Evolutionary conservation across 2,329 filamentous ascomycete species (phyloP), one percentile per base, ranked within the genome.

Genomic region (Cladosporium sp.): DNA sequence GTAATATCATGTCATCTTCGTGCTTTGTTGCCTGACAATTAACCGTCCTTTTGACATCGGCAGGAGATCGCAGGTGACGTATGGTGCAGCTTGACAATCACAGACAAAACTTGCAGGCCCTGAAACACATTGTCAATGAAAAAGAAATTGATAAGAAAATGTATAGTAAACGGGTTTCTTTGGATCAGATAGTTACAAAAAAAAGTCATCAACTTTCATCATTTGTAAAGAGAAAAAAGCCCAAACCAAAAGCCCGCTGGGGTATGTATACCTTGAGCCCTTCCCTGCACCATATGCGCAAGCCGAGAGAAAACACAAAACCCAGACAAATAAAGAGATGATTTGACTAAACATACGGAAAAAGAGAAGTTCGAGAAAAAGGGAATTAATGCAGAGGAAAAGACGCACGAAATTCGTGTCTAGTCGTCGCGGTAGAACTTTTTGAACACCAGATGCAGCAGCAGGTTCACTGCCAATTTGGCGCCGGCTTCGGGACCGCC

Each of bases 381-480:
- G 23, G 44, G 18, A 23, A 56, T 46, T 23, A 33, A 28, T 5
- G 46, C 55, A 55, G 35, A 23, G 11, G 31, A 40, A 21, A 3
- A 29, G 33, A 40, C 7, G 11, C 26, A 16, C 2, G 26, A 21
- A 31, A 12, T 3, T 35, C 23, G 21, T n/a, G 7, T 53, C 62
- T 65, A 65, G 31, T 73, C 74, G 72, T 83, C 81, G 68, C 80
- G 74, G 70, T 99, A 99, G 79, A 99, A 99, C 85, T 99, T 99
- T 86, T 96, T 96, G 84, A 98, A 98, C 72, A 99, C 86, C 78
- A 98, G 83, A 84, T 99, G 95, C 83, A 99, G 84, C 80, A 99
- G 88, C 75, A 99, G 79, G 82, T 99, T 99, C 74, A 99, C 95
- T 78, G 98, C 98, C 75, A 99, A 86, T 79, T 91, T 89, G 76